Evolutionary conservation across 2,329 filamentous ascomycete genomes (phyloP).

Genomic region (Falciphora oryzae): DNA sequence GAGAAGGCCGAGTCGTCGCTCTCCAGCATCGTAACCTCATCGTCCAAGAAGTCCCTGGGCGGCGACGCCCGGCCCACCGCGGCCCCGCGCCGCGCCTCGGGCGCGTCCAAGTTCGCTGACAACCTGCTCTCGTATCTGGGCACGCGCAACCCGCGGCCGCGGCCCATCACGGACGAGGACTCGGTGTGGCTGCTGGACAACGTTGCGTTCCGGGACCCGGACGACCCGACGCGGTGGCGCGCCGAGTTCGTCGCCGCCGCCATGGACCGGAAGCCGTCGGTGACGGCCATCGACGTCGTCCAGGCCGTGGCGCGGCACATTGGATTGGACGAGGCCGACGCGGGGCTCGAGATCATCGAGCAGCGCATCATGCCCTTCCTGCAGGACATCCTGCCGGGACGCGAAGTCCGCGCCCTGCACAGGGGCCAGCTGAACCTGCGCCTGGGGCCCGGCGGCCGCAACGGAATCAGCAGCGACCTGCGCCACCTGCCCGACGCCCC

Average conservation of each 20-base stretch:
- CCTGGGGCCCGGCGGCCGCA: slow-evolving; percentile 64
- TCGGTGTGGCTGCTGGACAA: slow-evolving; percentile 89
- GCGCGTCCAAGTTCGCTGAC: slow-evolving; percentile 26
- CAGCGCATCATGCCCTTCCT: slow-evolving; percentile 71
- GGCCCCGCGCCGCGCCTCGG: slow-evolving; percentile 8
- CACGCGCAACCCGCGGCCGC: slow-evolving; percentile 50
- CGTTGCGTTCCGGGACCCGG: slow-evolving; percentile 61
- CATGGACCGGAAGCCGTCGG: slow-evolving; percentile 67
- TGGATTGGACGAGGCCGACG: slow-evolving; percentile 56
- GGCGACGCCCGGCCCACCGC: slow-evolving; percentile 1
- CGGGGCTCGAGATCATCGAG: slow-evolving; percentile 52
- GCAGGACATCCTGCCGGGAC: slow-evolving; percentile 66
- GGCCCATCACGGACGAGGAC: slow-evolving; percentile 57
- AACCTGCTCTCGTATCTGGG: slow-evolving; percentile 44
- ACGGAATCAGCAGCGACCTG: slow-evolving; percentile 65
- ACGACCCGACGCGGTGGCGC: slow-evolving; percentile 51
- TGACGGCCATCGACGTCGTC: slow-evolving; percentile 61
- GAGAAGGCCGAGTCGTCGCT: slow-evolving; percentile 44
- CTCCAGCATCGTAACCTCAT: slow-evolving; percentile 24
- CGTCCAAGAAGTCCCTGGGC: slow-evolving; percentile 18
- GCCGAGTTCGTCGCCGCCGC: slow-evolving; percentile 80
- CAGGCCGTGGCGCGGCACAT: slow-evolving; percentile 64
- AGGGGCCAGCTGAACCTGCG: slow-evolving; percentile 37
- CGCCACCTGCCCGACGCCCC: slow-evolving; percentile 39
- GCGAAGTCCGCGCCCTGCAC: slow-evolving; percentile 61